Conservation (phyloP, 768 basidiomycete species). For the Leucogyrophana mollusca region DNA sequence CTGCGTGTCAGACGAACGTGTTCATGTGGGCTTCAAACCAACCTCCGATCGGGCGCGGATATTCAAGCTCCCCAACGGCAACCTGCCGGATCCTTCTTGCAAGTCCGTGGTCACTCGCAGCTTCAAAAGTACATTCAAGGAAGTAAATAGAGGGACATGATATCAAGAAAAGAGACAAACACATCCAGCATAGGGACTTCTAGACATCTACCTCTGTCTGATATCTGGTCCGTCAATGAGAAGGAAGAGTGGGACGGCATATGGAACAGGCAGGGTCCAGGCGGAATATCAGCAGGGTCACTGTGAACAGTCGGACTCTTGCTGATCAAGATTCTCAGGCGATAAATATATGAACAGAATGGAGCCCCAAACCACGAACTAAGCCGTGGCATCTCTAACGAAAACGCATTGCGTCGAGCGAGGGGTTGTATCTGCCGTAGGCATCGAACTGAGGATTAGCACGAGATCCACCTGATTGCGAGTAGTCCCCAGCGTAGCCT, state of each 20-base stretch:
- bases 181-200: neutral
- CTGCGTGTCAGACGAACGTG: too few species aligned
- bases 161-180: neutral
- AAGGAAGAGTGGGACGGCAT: neutral
- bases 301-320: too few species aligned
- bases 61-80: too few species aligned
- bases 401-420: conserved; percentile 24
- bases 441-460: conserved; percentile 19
- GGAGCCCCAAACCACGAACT: neutral
- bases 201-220: neutral
- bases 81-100: too few species aligned
- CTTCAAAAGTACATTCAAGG: too few species aligned
- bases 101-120: too few species aligned
- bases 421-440: conserved; percentile 10
- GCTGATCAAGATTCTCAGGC: neutral
- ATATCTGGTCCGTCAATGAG: neutral
- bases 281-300: too few species aligned
- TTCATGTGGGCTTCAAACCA: too few species aligned
- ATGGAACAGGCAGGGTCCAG: neutral
- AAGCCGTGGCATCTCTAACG: conserved; percentile 4
- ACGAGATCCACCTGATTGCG: conserved; percentile 23
- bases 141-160: neutral
- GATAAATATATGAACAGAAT: neutral
- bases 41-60: too few species aligned
- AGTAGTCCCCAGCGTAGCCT: conserved; percentile 12